Conservation (phyloP, 2,329 filamentous ascomycete species). For the Penicillium sp. region DNA sequence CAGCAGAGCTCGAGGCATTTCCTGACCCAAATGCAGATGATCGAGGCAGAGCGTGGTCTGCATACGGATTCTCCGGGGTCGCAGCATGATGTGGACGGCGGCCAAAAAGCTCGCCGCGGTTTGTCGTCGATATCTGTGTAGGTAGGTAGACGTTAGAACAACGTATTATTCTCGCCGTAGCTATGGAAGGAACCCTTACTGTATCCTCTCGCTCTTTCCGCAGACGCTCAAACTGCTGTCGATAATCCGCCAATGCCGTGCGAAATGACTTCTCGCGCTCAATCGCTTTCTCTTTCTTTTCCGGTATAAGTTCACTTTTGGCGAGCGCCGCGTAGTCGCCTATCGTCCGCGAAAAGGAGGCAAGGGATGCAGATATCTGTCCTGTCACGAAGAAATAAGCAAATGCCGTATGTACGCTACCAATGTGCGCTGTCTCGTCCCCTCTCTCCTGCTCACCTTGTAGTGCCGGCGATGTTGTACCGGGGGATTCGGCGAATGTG, state of each 20-base stretch:
- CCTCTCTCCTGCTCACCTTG: slow-evolving; percentile 43
- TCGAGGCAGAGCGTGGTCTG: slow-evolving; percentile 52
- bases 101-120: slow-evolving; percentile 78
- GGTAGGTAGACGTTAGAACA: slow-evolving; percentile 12
- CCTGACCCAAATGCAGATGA: slow-evolving; percentile 39
- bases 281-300: slow-evolving; percentile 86
- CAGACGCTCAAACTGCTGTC: slow-evolving; percentile 70
- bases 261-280: slow-evolving; percentile 85
- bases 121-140: slow-evolving; percentile 56
- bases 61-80: slow-evolving; percentile 93
- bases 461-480: slow-evolving; percentile 58
- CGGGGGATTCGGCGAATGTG: slow-evolving; percentile 58
- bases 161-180: background rate
- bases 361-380: slow-evolving; percentile 73
- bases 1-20: slow-evolving; percentile 21
- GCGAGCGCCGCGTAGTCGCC: slow-evolving; percentile 87
- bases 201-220: slow-evolving; percentile 75
- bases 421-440: background rate
- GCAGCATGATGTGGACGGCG: slow-evolving; percentile 71
- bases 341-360: slow-evolving; percentile 80
- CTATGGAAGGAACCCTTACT: slow-evolving; percentile 33
- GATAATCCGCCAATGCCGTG: slow-evolving; percentile 73
- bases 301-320: slow-evolving; percentile 81
- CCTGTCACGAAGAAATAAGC: slow-evolving; percentile 39
- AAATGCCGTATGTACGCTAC: background rate